Percentiles rank a stretch among this genome's conserved stretches.
phyloP scores from a whole-genome alignment of 2,329 filamentous ascomycete species.

The Malbranchea zuffiana region DNA sequence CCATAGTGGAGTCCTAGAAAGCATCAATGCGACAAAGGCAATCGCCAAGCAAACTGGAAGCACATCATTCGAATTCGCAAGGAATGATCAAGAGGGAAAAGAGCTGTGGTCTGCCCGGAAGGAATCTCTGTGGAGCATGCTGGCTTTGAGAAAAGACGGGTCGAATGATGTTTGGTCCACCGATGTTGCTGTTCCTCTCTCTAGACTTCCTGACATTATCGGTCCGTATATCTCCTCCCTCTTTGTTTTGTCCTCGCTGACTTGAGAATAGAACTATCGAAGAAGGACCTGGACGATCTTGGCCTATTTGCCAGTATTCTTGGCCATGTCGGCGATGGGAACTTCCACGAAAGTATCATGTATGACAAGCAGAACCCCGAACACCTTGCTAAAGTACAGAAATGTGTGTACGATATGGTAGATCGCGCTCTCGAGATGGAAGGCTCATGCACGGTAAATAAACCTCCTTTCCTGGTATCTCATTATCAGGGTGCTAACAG shows the following conservation, averaged over 20 bases:
- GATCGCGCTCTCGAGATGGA: slow-evolving; percentile 87
- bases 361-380: slow-evolving; percentile 61
- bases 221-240: slow-evolving; percentile 26
- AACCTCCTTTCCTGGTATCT: not conserved
- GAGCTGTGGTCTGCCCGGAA: slow-evolving; percentile 52
- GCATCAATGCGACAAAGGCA: slow-evolving; percentile 56
- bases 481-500: not conserved
- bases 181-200: slow-evolving; percentile 52
- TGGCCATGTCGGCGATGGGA: slow-evolving; percentile 85
- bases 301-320: slow-evolving; percentile 79
- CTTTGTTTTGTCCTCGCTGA: slow-evolving; percentile 6
- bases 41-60: slow-evolving; percentile 54
- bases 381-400: slow-evolving; percentile 65
- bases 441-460: slow-evolving; percentile 62
- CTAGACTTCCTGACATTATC: slow-evolving; percentile 51
- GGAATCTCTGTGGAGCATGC: slow-evolving; percentile 51
- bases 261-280: slow-evolving; percentile 57
- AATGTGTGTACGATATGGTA: slow-evolving; percentile 81
- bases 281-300: slow-evolving; percentile 77
- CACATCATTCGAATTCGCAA: slow-evolving; percentile 46
- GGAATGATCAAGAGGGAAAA: slow-evolving; percentile 43
- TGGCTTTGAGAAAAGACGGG: slow-evolving; percentile 44
- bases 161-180: slow-evolving; percentile 49
- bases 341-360: slow-evolving; percentile 89
- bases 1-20: slow-evolving; percentile 64